Conservation (phyloP, 148 eudicot species). For the Persicaria maculosa region DNA sequence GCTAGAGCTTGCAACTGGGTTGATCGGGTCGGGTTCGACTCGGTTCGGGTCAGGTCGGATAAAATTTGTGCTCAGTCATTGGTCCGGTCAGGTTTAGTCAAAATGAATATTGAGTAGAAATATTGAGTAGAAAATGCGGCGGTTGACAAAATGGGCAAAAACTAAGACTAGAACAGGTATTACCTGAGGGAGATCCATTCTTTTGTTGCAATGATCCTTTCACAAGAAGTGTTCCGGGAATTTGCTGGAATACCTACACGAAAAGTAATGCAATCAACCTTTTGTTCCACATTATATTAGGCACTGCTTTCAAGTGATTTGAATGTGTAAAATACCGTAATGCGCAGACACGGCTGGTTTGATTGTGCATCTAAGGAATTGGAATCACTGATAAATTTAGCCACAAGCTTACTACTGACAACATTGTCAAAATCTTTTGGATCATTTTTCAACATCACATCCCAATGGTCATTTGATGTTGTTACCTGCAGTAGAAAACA, state of each 20-base stretch:
- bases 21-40: too few relatives aligned
- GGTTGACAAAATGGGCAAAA: neutral
- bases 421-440: slow-evolving; percentile 19
- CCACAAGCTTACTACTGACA: slow-evolving; percentile 17
- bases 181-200: slow-evolving; percentile 46
- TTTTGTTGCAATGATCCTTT: slow-evolving; percentile 58
- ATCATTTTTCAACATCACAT: slow-evolving; percentile 41
- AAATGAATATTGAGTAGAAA: neutral
- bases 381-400: slow-evolving; percentile 22
- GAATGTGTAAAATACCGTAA: slow-evolving; percentile 38
- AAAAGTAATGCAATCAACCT: neutral
- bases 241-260: slow-evolving; percentile 80
- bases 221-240: slow-evolving; percentile 80
- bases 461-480: slow-evolving; percentile 39
- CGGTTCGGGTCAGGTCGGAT: too few relatives aligned
- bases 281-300: neutral
- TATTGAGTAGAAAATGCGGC: neutral
- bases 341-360: slow-evolving; percentile 35
- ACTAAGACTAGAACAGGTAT: neutral
- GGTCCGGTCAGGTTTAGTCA: too few relatives aligned
- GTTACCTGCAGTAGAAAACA: slow-evolving; percentile 28
- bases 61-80: too few relatives aligned
- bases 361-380: slow-evolving; percentile 12
- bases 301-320: slow-evolving; percentile 10
- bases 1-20: too few relatives aligned